A percentile compares a stretch with the other conserved stretches of the same genome.
Conservation (phyloP, 176 grass and related monocot species). For the Tuctoria greenei region DNA sequence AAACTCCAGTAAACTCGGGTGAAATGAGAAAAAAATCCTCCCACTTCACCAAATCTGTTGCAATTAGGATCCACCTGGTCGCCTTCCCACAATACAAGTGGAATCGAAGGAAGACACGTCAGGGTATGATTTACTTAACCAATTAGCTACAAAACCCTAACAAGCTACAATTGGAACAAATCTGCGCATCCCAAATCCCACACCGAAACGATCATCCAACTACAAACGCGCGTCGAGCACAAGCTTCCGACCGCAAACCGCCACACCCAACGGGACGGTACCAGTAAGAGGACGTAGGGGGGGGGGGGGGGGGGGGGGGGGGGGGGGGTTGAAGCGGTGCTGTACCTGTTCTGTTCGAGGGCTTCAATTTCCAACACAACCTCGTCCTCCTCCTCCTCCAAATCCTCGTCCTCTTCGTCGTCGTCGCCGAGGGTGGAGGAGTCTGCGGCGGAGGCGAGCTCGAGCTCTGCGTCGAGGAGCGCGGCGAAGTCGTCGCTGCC, state of each 20-base stretch:
- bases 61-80: not conserved
- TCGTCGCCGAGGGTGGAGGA: constrained; percentile 28
- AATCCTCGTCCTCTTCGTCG: not conserved
- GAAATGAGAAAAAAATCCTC: not conserved
- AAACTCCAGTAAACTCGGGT: constrained; percentile 5
- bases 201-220: not conserved
- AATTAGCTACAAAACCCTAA: not conserved
- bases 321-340: not conserved
- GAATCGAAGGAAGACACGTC: not conserved
- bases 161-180: not conserved
- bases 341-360: constrained; percentile 41
- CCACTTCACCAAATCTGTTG: not conserved
- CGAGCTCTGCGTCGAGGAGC: constrained; percentile 72
- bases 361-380: constrained; percentile 41
- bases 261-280: not conserved
- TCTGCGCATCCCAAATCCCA: not conserved
- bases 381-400: constrained; percentile 4
- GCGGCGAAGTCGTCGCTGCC: constrained; percentile 67
- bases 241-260: constrained; percentile 1
- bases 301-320: not conserved
- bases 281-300: not conserved
- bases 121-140: not conserved
- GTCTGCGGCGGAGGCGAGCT: constrained; percentile 40
- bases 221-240: not conserved
- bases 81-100: not conserved